Conservation (phyloP, 2,329 filamentous ascomycete genomes). For the Cephalotrichum gorgonifer region DNA sequence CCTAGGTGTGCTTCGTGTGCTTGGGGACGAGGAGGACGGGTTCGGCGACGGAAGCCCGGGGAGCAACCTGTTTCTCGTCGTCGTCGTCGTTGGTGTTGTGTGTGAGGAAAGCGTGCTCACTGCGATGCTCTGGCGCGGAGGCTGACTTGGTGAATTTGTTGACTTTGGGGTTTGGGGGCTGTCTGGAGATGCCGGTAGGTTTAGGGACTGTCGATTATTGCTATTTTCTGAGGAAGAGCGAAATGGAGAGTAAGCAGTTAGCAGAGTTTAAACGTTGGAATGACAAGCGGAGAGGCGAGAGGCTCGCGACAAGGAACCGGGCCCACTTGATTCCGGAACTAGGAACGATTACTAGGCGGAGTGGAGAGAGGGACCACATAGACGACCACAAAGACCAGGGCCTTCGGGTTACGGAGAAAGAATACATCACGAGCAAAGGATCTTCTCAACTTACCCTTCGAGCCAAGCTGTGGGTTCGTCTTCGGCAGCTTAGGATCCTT, state of each 20-base stretch:
- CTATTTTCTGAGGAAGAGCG: neutral
- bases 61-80: neutral
- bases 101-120: neutral
- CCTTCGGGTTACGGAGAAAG: no score
- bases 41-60: neutral
- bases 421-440: neutral
- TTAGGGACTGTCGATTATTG: neutral
- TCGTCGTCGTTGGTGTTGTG: neutral
- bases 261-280: neutral
- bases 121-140: constrained; percentile 1
- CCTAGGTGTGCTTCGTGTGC: neutral
- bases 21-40: neutral
- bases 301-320: neutral
- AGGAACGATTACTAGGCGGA: no score
- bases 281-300: neutral
- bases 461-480: neutral
- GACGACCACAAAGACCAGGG: no score
- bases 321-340: neutral
- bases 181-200: neutral
- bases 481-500: neutral
- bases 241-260: neutral
- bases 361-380: no score
- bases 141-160: neutral
- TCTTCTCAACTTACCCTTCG: neutral
- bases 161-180: neutral